Conservation (phyloP, 2,329 filamentous ascomycete species). For the Monilinia vaccinii-corymbosi region DNA sequence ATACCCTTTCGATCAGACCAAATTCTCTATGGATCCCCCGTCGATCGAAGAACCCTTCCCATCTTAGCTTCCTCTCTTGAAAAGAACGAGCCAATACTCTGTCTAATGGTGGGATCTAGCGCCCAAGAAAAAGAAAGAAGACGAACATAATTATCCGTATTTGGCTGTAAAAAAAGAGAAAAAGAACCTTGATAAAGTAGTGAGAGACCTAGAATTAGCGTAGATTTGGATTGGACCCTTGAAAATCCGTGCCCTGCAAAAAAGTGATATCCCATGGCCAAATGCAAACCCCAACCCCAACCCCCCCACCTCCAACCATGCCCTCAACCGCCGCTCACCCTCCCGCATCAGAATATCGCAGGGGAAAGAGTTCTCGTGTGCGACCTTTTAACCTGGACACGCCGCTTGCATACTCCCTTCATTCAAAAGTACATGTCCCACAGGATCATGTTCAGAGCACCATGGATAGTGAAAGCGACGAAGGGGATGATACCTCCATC, state of each 20-base stretch:
- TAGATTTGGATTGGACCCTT: background rate
- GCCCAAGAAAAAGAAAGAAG: too few relatives aligned
- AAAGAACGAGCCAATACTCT: background rate
- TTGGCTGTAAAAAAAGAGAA: too few relatives aligned
- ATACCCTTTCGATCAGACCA: background rate
- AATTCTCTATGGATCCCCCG: background rate
- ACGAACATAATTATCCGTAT: too few relatives aligned
- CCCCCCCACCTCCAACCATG: slow-evolving; percentile 1
- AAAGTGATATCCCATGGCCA: background rate
- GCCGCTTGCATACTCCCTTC: background rate
- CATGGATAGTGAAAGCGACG: slow-evolving; percentile 16
- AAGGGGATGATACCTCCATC: slow-evolving; percentile 19
- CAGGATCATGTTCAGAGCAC: slow-evolving; percentile 10
- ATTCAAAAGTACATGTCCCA: background rate
- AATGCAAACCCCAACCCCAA: background rate
- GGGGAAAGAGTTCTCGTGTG: background rate
- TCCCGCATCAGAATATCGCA: background rate
- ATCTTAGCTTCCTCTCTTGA: background rate
- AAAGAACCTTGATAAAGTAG: too few relatives aligned
- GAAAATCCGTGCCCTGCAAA: slow-evolving; percentile 1
- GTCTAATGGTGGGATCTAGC: too few relatives aligned
- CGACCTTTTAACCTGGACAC: slow-evolving; percentile 3
- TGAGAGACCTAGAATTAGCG: too few relatives aligned
- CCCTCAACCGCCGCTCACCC: background rate
- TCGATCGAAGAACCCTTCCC: background rate